Conservation (phyloP, 768 basidiomycete genomes). For the Leccinum pellstonianum region DNA sequence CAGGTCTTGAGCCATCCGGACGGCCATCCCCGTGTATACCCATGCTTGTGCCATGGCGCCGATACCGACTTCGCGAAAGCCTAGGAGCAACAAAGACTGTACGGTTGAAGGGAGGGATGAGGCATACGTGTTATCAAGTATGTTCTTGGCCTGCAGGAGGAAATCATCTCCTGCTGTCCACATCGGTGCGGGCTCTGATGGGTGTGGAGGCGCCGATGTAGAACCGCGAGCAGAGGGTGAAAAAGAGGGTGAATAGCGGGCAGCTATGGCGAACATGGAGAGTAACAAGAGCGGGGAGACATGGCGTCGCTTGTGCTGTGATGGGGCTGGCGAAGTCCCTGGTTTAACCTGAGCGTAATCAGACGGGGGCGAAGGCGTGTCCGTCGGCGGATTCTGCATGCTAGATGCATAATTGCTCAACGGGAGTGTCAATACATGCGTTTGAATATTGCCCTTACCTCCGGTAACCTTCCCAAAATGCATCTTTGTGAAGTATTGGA, state of each 20-base stretch:
- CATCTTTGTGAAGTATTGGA: constrained; percentile 71
- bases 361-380: constrained; percentile 34
- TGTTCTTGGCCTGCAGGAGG: constrained; percentile 60
- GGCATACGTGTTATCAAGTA: constrained; percentile 67
- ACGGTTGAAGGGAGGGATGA: constrained; percentile 72
- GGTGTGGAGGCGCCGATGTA: constrained; percentile 33
- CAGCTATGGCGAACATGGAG: constrained; percentile 81
- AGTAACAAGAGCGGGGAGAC: constrained; percentile 70
- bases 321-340: constrained; percentile 33
- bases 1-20: constrained; percentile 90
- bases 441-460: constrained; percentile 30
- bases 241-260: constrained; percentile 55
- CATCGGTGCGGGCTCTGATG: constrained; percentile 56
- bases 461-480: constrained; percentile 60
- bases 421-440: neutral
- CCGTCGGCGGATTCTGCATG: constrained; percentile 25
- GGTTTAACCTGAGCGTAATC: constrained; percentile 17
- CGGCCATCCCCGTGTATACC: constrained; percentile 84
- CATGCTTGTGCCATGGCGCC: constrained; percentile 89
- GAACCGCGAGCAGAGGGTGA: constrained; percentile 30
- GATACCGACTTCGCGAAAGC: constrained; percentile 83
- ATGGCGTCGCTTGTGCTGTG: constrained; percentile 42
- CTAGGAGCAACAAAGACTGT: constrained; percentile 77
- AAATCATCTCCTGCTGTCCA: constrained; percentile 80
- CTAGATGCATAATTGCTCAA: constrained; percentile 12